Evolutionary conservation across 805 yeast genomes (phyloP), one percentile per base, ranked within the genome.

Genomic region (Candida sithepensis): DNA sequence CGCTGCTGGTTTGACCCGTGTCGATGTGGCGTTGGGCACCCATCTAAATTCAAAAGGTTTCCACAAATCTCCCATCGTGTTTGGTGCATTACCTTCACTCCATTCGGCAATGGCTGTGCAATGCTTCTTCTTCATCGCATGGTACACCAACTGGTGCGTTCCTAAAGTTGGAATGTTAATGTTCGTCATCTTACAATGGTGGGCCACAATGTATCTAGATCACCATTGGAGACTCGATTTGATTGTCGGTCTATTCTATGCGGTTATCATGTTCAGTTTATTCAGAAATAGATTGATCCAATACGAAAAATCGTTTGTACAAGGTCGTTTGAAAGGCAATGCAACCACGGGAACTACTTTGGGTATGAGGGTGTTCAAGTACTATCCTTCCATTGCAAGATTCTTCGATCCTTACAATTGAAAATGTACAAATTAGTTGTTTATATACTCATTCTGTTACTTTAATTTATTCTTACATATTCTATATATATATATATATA

Each of bases 71-170:
- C 88, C 89, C 4, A 81, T 82, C 42, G 88, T 82, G 28, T 84
- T 84, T 68, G 88, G 85, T 23, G 97, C 97, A 1, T 71, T 78
- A 56, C 84, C 94, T 8, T 84, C 86, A 1, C 60, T 82, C 41
- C 88, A 83, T 59, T 74, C 82, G 3, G 84, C 88, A 20, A 81
- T 81, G 79, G 85, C 87, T 0, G 74, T 79, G 28, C 58, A 74
- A 41, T 72, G 71, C 48, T 74, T 77, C 50, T 66, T 74, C 47
- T 62, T 74, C 49, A 60, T 74, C n/a, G 54, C 67, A 23, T 68
- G 69, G 58, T 71, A 73, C 57, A 55, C 74, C 3, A 60, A 65
- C 21, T 69, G 72, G 69, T 52, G 58, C 6, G 34, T 54, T 1
- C 61, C 71, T 24, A 71, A 70, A 51, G 16, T 69, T 4, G 52